These are phyloP conservation scores for Oidiodendron maius DNA, from an alignment of 495 filamentous ascomycete species.

Conservation along the genomic window DNA sequence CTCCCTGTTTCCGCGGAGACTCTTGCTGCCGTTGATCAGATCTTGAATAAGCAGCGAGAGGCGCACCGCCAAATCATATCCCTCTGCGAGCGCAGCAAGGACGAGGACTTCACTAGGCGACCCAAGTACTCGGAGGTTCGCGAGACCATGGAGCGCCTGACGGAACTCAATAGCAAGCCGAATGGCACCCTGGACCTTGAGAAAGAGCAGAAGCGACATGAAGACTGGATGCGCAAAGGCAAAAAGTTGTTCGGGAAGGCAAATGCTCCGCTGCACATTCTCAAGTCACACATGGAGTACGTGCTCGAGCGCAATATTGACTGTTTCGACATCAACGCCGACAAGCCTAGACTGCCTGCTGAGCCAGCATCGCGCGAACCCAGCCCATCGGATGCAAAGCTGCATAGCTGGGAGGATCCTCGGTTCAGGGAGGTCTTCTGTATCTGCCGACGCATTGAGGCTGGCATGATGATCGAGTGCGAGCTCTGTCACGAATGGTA, in stretches of 20 bases:
- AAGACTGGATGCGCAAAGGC: conserved; percentile 98
- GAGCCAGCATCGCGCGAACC: conserved; percentile 87
- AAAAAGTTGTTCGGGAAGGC: conserved; percentile 99
- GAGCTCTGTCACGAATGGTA: conserved; percentile 97
- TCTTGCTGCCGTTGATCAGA: conserved; percentile 77
- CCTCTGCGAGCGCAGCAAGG: conserved; percentile 69
- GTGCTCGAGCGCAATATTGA: conserved; percentile 81
- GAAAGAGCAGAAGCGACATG: conserved; percentile 89
- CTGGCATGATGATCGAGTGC: conserved; percentile 99
- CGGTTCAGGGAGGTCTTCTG: conserved; percentile 81
- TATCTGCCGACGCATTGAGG: conserved; percentile 88
- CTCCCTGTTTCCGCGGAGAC: conserved; percentile 82
- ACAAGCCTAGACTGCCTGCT: conserved; percentile 82
- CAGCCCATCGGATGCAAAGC: conserved; percentile 57
- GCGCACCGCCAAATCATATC: conserved; percentile 81
- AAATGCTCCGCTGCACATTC: conserved; percentile 92
- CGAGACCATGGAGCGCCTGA: conserved; percentile 79
- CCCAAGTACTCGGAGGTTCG: conserved; percentile 88
- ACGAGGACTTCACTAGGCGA: conserved; percentile 68
- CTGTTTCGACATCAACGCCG: conserved; percentile 83
- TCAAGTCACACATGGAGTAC: conserved; percentile 89
- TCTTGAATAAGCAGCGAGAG: conserved; percentile 93
- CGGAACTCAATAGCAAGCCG: conserved; percentile 86
- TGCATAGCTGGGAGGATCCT: conserved; percentile 42
- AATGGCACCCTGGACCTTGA: conserved; percentile 87